Percentiles rank a stretch among this genome's conserved stretches.
phyloP scores from a whole-genome alignment of 2,329 filamentous ascomycete species.

The Diaporthe humulicola region DNA sequence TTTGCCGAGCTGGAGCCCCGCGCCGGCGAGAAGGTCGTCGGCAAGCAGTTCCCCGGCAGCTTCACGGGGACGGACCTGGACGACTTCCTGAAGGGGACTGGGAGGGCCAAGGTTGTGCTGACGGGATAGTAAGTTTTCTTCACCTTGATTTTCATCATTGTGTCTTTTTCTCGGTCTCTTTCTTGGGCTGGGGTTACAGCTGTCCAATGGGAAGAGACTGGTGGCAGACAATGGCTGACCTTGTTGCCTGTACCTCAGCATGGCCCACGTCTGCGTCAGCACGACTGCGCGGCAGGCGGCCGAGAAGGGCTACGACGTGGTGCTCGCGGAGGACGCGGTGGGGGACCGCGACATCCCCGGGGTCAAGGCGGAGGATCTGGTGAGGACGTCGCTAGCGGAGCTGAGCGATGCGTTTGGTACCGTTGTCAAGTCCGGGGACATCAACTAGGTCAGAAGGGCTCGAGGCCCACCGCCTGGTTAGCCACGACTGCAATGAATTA shows the following conservation, averaged over 20 bases:
- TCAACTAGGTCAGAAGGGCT: background rate
- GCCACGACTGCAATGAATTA: background rate
- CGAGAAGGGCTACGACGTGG: conserved; percentile 73
- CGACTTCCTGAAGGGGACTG: conserved; percentile 63
- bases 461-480: background rate
- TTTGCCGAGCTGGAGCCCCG: conserved; percentile 70
- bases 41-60: conserved; percentile 69
- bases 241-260: conserved; percentile 1
- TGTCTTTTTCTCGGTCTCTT: background rate
- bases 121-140: conserved; percentile 68
- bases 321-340: conserved; percentile 72
- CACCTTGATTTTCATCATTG: background rate
- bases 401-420: conserved; percentile 75
- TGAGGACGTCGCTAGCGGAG: conserved; percentile 66
- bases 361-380: conserved; percentile 65
- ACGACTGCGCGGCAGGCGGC: conserved; percentile 73
- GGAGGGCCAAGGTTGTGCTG: conserved; percentile 72
- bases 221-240: conserved; percentile 47
- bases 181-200: background rate
- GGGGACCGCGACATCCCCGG: conserved; percentile 77
- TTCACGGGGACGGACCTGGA: conserved; percentile 74
- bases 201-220: background rate
- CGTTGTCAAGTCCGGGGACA: conserved; percentile 54
- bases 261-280: conserved; percentile 73
- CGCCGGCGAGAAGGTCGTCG: conserved; percentile 67